Evolutionary conservation across 805 yeast genomes (phyloP).

Genomic region (Barnettozyma sucrosica): DNA sequence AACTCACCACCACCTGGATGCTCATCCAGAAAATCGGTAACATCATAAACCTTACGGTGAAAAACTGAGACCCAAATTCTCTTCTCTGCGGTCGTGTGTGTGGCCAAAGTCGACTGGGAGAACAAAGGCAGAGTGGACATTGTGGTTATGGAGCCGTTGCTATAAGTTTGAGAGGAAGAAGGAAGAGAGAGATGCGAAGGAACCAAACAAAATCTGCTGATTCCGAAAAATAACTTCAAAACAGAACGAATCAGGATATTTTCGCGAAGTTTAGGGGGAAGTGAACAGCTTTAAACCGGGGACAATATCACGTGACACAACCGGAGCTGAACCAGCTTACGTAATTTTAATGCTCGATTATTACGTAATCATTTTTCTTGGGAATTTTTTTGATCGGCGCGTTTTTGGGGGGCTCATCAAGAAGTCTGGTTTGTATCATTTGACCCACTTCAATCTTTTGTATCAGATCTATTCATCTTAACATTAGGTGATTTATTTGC

Average conservation of each 20-base stretch:
- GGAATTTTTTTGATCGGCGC: neutral
- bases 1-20: conserved; percentile 85
- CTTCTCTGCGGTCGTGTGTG: conserved; percentile 45
- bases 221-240: too few species aligned
- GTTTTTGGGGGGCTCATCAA: neutral
- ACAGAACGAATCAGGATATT: neutral
- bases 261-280: neutral
- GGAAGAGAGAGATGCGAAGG: neutral
- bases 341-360: too few species aligned
- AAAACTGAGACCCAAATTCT: conserved; percentile 75
- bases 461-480: neutral
- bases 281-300: neutral
- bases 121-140: conserved; percentile 51
- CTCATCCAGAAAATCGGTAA: conserved; percentile 50
- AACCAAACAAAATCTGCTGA: neutral
- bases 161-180: neutral
- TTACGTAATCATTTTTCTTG: neutral
- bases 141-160: neutral
- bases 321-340: too few species aligned
- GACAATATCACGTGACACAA: neutral
- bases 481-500: neutral
- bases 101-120: conserved; percentile 45
- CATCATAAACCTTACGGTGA: conserved; percentile 78
- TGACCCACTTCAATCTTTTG: neutral
- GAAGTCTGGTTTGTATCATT: neutral